A percentile compares a stretch with the other conserved stretches of the same genome.
These are phyloP conservation scores for Zygoascus tannicola DNA, from an alignment of 805 yeast species.

Conservation along the genomic window DNA sequence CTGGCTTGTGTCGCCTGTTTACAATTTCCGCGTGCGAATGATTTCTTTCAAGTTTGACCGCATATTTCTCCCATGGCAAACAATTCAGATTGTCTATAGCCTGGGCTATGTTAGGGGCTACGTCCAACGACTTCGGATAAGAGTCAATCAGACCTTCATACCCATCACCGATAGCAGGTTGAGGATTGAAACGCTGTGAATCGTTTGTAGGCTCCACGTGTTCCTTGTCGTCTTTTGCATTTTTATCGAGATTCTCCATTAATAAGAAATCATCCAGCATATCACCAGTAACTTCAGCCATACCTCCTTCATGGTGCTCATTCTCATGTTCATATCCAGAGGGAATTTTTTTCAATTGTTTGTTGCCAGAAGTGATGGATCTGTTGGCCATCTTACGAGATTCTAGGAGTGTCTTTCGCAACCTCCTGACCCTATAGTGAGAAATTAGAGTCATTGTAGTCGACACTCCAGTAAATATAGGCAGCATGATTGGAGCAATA, in stretches of 20 bases:
- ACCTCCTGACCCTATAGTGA: constrained; percentile 13
- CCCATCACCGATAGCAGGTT: constrained; percentile 10
- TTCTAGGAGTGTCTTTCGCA: not conserved
- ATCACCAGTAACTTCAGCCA: constrained; percentile 14
- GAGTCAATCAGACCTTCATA: constrained; percentile 13
- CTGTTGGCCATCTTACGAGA: not conserved
- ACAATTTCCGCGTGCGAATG: constrained; percentile 86
- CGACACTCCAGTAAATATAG: constrained; percentile 13
- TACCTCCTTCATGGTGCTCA: constrained; percentile 1
- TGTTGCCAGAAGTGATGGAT: not conserved
- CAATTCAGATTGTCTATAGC: constrained; percentile 49
- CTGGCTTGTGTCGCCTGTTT: constrained; percentile 38
- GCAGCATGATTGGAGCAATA: constrained; percentile 14
- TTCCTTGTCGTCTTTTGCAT: constrained; percentile 3
- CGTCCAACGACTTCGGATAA: constrained; percentile 19
- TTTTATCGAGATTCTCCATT: not conserved
- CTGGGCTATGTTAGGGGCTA: constrained; percentile 28
- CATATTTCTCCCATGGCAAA: constrained; percentile 68
- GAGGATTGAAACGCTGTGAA: not conserved
- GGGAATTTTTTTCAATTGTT: not conserved
- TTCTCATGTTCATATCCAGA: not conserved
- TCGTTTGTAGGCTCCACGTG: not conserved
- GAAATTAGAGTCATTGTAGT: constrained; percentile 16
- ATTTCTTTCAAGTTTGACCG: constrained; percentile 58
- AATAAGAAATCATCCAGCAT: constrained; percentile 14